Evolutionary conservation across 805 yeast species (phyloP).

Genomic region (Brettanomyces custersianus): DNA sequence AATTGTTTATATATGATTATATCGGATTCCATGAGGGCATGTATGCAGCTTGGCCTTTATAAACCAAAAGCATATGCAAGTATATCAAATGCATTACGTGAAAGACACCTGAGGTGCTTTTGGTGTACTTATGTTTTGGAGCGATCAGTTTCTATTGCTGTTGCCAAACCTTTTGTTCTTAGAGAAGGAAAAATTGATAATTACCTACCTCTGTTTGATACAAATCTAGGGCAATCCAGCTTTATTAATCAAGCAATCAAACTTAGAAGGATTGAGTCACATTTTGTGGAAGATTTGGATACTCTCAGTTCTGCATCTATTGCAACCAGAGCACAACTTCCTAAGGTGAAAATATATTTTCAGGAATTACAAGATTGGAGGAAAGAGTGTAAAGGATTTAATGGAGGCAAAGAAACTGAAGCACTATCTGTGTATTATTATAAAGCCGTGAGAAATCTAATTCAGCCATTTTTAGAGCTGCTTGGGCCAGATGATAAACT

Average conservation of each 20-base stretch:
- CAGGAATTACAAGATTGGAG: constrained; percentile 52
- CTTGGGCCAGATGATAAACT: constrained; percentile 52
- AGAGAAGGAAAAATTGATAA: constrained; percentile 39
- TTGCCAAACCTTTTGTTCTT: constrained; percentile 49
- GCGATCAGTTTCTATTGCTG: constrained; percentile 52
- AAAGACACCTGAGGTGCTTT: constrained; percentile 43
- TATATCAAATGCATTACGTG: constrained; percentile 17
- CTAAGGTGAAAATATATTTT: constrained; percentile 42
- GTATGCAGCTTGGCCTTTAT: constrained; percentile 29
- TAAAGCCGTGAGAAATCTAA: constrained; percentile 47
- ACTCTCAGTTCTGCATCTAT: constrained; percentile 24
- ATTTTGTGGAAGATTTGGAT: constrained; percentile 45
- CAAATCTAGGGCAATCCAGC: constrained; percentile 31
- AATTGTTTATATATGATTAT: constrained; percentile 44
- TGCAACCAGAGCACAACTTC: constrained; percentile 31
- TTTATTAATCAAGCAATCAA: constrained; percentile 51
- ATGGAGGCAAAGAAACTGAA: constrained; percentile 46
- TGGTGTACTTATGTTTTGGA: constrained; percentile 61
- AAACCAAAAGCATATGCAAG: constrained; percentile 27
- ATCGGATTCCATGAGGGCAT: constrained; percentile 41
- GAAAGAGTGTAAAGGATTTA: constrained; percentile 38
- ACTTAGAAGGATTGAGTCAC: constrained; percentile 50
- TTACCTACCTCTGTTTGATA: constrained; percentile 42
- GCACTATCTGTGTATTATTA: constrained; percentile 51
- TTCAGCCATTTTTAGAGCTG: constrained; percentile 57